A percentile compares a stretch with the other conserved stretches of the same genome.
phyloP scores from a whole-genome alignment of 352 stramenopile species.

The Phytophthora foliorum region DNA sequence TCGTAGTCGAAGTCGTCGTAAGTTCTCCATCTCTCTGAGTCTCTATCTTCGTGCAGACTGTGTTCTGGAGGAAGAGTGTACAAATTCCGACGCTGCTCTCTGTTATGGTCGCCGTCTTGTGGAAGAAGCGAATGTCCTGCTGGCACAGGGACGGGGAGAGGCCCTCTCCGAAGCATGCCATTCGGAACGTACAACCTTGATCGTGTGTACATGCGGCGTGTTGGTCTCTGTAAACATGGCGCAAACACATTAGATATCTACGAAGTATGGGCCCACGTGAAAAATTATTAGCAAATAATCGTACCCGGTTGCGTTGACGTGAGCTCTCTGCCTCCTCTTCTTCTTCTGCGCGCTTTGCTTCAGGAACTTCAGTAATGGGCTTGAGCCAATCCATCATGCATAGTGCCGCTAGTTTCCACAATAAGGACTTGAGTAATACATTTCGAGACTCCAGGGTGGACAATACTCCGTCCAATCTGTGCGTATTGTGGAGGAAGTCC shows the following conservation, averaged over 20 bases:
- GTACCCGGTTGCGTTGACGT: conserved; percentile 40
- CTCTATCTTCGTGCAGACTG: conserved; percentile 1
- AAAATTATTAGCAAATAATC: neutral
- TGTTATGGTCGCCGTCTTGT: conserved; percentile 4
- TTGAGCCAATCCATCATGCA: conserved; percentile 56
- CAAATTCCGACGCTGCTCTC: conserved; percentile 26
- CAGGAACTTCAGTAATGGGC: conserved; percentile 12
- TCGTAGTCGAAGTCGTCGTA: conserved; percentile 44
- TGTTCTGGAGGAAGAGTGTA: conserved; percentile 15
- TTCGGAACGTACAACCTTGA: conserved; percentile 36
- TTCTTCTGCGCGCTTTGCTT: conserved; percentile 30
- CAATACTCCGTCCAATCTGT: conserved; percentile 41
- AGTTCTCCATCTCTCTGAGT: conserved; percentile 19
- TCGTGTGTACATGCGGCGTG: conserved; percentile 28
- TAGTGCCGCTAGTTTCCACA: conserved; percentile 65
- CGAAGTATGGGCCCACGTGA: neutral
- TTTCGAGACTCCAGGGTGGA: conserved; percentile 17
- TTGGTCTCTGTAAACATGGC: conserved; percentile 21
- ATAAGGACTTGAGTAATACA: conserved; percentile 44
- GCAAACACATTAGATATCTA: conserved; percentile 1
- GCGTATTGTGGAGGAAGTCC: conserved; percentile 58
- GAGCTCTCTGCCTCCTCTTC: conserved; percentile 46
- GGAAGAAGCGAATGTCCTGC: conserved; percentile 29
- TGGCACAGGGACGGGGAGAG: conserved; percentile 30
- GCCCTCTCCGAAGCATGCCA: conserved; percentile 32